phyloP scores from a whole-genome alignment of 2,329 filamentous ascomycete species.

The Fusarium denticulatum region DNA sequence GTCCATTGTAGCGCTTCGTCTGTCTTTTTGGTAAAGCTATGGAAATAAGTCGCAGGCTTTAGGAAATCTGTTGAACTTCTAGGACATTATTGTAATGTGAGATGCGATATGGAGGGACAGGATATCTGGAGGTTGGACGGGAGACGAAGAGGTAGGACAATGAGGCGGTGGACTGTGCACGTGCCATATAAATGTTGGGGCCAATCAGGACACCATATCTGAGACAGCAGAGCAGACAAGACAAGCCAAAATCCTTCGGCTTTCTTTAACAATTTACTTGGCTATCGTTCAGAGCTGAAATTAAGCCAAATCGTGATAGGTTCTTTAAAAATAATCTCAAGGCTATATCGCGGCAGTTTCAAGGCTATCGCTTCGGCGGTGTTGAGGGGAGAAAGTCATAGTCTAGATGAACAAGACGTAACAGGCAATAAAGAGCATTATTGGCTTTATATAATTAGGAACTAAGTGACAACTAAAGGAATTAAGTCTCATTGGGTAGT shows the following conservation, averaged over 20 bases:
- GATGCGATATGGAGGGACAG: too few species aligned
- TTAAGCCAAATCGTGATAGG: too few species aligned
- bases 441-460: neutral
- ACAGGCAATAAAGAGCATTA: neutral
- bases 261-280: too few species aligned
- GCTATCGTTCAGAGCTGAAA: too few species aligned
- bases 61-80: too few species aligned
- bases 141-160: neutral
- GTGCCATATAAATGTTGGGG: neutral
- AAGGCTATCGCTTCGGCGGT: too few species aligned
- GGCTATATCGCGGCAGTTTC: too few species aligned
- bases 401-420: neutral
- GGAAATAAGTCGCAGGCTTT: rapidly evolving
- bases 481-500: neutral
- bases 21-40: rapidly evolving
- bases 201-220: too few species aligned
- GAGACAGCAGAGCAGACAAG: neutral
- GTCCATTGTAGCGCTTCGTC: neutral
- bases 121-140: too few species aligned
- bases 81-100: too few species aligned
- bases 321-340: too few species aligned
- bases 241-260: neutral
- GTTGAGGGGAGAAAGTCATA: too few species aligned
- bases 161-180: neutral
- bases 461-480: neutral